These are phyloP conservation scores for Ophiostoma australiae DNA, from an alignment of 2,329 filamentous ascomycete species.

Conservation along the genomic window DNA sequence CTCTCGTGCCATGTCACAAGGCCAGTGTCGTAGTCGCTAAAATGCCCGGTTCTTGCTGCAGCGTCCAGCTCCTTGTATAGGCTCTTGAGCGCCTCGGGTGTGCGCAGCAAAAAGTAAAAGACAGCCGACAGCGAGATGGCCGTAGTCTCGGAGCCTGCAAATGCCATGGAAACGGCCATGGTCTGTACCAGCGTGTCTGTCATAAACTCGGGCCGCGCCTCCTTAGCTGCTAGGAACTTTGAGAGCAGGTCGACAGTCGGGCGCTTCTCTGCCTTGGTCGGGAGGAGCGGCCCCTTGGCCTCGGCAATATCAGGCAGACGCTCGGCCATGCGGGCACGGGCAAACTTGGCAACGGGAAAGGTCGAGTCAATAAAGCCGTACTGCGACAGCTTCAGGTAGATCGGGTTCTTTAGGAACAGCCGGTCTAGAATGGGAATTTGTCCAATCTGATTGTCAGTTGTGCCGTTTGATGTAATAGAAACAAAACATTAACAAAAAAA, in stretches of 20 bases:
- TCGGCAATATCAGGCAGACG: constrained; percentile 48
- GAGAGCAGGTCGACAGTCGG: constrained; percentile 59
- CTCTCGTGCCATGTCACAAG: constrained; percentile 65
- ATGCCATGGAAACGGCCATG: constrained; percentile 66
- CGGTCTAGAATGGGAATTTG: constrained; percentile 68
- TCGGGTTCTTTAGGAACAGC: constrained; percentile 67
- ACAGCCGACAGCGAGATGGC: constrained; percentile 67
- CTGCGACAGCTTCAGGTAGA: constrained; percentile 63
- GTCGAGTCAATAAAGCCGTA: constrained; percentile 63
- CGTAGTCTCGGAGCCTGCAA: constrained; percentile 75
- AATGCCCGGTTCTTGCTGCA: constrained; percentile 48
- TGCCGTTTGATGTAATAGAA: neutral
- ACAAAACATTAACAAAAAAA: neutral
- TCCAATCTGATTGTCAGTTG: constrained; percentile 45
- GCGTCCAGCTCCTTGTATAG: constrained; percentile 60
- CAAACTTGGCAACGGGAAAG: constrained; percentile 69
- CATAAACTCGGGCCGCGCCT: constrained; percentile 67
- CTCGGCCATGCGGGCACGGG: constrained; percentile 61
- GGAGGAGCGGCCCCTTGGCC: constrained; percentile 35
- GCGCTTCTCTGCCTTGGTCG: constrained; percentile 37
- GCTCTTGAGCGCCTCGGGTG: constrained; percentile 50
- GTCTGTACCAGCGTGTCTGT: constrained; percentile 63
- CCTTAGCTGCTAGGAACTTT: constrained; percentile 65
- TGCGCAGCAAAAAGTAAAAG: constrained; percentile 69
- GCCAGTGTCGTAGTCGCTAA: constrained; percentile 49